Conservation (phyloP, 1,139 yeast species). For the Saccharomyces hybrid region DNA sequence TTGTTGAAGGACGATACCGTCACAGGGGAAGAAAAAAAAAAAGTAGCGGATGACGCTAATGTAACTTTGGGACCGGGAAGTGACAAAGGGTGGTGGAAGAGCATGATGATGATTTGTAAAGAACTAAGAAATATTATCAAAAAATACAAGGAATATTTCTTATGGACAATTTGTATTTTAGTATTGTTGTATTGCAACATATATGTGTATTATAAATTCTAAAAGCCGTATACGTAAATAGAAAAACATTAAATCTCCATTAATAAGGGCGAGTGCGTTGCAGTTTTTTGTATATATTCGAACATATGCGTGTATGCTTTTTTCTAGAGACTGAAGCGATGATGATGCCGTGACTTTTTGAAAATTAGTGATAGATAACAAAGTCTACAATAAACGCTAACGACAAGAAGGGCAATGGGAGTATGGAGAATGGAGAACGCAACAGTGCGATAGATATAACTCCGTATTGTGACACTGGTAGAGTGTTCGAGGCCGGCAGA, state of each 20-base stretch:
- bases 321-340: too few relatives aligned
- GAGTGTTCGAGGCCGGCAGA: conserved; percentile 11
- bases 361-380: too few relatives aligned
- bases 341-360: too few relatives aligned
- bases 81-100: not conserved
- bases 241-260: too few relatives aligned
- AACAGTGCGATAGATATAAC: not conserved
- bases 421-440: not conserved
- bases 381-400: too few relatives aligned
- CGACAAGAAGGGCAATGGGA: too few relatives aligned
- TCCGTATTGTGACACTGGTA: not conserved
- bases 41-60: too few relatives aligned
- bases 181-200: conserved; percentile 22
- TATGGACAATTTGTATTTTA: conserved; percentile 29
- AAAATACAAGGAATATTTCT: conserved; percentile 9
- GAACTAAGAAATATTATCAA: not conserved
- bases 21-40: not conserved
- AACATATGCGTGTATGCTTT: too few relatives aligned
- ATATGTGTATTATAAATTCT: conserved; percentile 17
- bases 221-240: not conserved
- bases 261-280: too few relatives aligned
- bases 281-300: too few relatives aligned
- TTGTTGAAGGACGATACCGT: not conserved
- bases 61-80: not conserved
- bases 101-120: not conserved